Base-by-base conservation (phyloP, 2,329 filamentous ascomycete species). In the Fonsecaea monophora region DNA sequence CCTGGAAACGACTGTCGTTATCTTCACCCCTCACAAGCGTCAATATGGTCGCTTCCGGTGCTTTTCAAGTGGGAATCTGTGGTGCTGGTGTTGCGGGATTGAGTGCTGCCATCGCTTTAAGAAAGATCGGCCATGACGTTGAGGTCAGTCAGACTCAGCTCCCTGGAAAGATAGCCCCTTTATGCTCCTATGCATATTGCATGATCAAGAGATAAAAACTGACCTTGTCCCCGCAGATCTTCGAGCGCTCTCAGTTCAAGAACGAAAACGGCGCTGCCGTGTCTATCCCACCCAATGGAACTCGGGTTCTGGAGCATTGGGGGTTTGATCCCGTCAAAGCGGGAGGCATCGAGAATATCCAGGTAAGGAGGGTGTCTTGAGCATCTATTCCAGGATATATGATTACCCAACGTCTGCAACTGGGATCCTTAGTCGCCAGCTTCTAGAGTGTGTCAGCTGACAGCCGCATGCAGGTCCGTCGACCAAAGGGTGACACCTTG, bases 1-100 rank as follows among this genome's bases (percentile, higher is more conserved):
- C 8, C 2, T 38, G 18, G 45, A 42, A 32, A n/a, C 48, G 21
- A 15, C 15, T 13, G 18, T 1, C 21, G 25, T 13, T n/a, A 38
- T 50, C 32, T 10, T 37, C 40, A 15, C 18, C 5, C 40, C 30
- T 38, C n/a, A 57, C n/a, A 30, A 7, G n/a, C n/a, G 13, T 30
- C 30, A 50, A 40, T 2, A 42, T 13, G 18, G 40, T 32, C 40
- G 34, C 40, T 13, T 25, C 50, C 15, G 30, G 56, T 25, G 37
- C n/a, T 40, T 65, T 73, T 9, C 60, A 70, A 45, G 67, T 72
- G 48, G 70, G 70, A 34, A 69, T 78, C 4, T 70, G 78, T 35
- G 77, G 76, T 1, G 77, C 77, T 8, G 76, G 77, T 2, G 76
- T 78, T 60, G 75, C 76, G 37, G 77, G 77, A 6, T 69, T 78